Base-by-base conservation (phyloP, 2,329 filamentous ascomycete genomes). In the Diplodia sapinea region DNA sequence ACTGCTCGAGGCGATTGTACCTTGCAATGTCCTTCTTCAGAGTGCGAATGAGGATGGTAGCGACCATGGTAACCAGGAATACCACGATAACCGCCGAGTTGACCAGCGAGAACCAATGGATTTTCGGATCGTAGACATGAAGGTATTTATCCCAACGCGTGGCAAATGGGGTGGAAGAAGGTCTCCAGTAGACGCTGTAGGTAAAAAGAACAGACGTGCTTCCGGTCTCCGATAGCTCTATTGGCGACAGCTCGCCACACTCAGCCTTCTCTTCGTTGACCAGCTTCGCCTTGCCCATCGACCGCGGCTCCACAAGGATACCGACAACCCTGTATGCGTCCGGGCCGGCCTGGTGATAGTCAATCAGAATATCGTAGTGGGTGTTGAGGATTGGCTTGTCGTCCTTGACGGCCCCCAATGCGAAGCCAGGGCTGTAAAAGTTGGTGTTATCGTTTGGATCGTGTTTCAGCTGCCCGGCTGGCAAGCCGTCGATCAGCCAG, bases 81-180 rank as follows among this genome's bases (percentile, higher is more conserved):
- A 97, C 86, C 62, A 99, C 94, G 70, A 99, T 96, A 54, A 98
- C 89, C 61, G 95, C 92, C 43, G 94, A 97, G 80, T 97, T 97
- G 81, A 98, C 91, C 61, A 99, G 88, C 69, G 94, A 97, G 83
- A 98, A 97, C 95, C 95, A 99, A 79, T 99, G 95, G 73, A 99
- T 98, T 83, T 95, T 96, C 64, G 95, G 94, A 78, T 98, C 94
- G 76, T 94, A 96, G 36, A 99, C 94, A 75, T 98, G 94, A 43
- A 99, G 86, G 77, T 98, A 98, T 81, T 97, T 98, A 84, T 99
- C 95, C 95, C 95, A 99, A 71, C 95, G 88, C 13, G 95, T 99
- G 33, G 95, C 95, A 90, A 96, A 99, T 1, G 91, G 92, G 1
- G 94, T 98, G 0, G 85, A 76, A 0, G 93, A 97, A 72, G 89